Conservation (phyloP, 139 green algal genomes). For the Chlorella sp. region DNA sequence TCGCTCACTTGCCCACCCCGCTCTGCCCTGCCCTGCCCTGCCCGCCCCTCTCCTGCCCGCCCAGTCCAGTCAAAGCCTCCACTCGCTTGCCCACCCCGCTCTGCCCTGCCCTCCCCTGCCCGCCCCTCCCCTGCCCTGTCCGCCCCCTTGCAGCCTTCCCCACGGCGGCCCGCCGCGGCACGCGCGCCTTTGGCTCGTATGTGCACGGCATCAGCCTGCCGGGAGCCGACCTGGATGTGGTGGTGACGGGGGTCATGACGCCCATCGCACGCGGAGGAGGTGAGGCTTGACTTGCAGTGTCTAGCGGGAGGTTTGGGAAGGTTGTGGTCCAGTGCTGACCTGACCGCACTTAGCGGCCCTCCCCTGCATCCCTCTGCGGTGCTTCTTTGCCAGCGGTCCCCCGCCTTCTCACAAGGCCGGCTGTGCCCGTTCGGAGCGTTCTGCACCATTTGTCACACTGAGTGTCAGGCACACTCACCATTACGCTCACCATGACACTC, state of each 20-base stretch:
- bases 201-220: slow-evolving; percentile 21
- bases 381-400: no score
- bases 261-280: slow-evolving; percentile 15
- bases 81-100: no score
- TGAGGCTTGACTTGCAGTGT: background rate
- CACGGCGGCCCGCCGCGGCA: background rate
- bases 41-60: no score
- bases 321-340: background rate
- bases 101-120: background rate
- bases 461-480: no score
- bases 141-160: slow-evolving; percentile 17
- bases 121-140: background rate
- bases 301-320: background rate
- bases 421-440: no score
- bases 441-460: no score
- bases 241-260: slow-evolving; percentile 28
- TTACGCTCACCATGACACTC: no score
- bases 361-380: no score
- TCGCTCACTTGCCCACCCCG: background rate
- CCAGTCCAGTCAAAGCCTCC: background rate
- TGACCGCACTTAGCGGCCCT: no score
- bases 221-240: slow-evolving; percentile 31
- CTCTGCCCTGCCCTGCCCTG: no score
- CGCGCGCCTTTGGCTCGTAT: slow-evolving; percentile 21
- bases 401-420: no score